Base-by-base conservation (phyloP, 2,329 filamentous ascomycete genomes). In the Zasmidium cellare region DNA sequence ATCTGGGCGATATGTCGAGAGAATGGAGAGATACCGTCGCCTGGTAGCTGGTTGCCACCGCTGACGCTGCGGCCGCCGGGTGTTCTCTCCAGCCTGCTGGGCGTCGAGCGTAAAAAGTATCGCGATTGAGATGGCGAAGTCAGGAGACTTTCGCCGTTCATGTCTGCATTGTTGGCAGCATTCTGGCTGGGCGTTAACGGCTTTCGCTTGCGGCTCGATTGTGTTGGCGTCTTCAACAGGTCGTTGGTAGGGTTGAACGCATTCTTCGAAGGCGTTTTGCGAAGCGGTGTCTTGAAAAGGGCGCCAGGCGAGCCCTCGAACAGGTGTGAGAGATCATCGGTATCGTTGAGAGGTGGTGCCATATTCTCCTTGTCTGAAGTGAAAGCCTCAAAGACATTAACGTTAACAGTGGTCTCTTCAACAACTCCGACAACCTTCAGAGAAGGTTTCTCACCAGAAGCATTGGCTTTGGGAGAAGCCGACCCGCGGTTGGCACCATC, bases 1-100 rank as follows among this genome's bases (percentile, higher is more conserved):
- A 90, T 77, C 65, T 88, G 82, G 62, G 82, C 84, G 35, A 91
- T 79, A 20, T 86, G 84, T 38, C 82, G 79, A 1, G 84, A 85
- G 67, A 88, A 82, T 0, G 86, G 86, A 5, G 85, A 85, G 55
- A 76, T 71, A 22, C 75, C 71, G 23, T 63, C 59, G 20, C 51
- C 49, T 19, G 31, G 46, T 22, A 35, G 46, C 24, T 62, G 57
- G 24, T 59, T 56, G 44, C 61, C 54, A 35, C 63, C 49, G 35
- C 68, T 66, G 24, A 65, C 66, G 59, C 59, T 66, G 48, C 66
- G 68, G 16, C 65, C 64, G 28, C 63, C 65, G 5, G 70, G 67
- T 1, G 66, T 69, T 62, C 70, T 64, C 63, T 64, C 72, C 63
- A 68, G 69, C 65, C 66, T 76, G 70, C 67, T 74, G 68, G 65